Evolutionary conservation across 306 rosid genomes (phyloP).

Genomic region (Amphicarpaea edgeworthii): DNA sequence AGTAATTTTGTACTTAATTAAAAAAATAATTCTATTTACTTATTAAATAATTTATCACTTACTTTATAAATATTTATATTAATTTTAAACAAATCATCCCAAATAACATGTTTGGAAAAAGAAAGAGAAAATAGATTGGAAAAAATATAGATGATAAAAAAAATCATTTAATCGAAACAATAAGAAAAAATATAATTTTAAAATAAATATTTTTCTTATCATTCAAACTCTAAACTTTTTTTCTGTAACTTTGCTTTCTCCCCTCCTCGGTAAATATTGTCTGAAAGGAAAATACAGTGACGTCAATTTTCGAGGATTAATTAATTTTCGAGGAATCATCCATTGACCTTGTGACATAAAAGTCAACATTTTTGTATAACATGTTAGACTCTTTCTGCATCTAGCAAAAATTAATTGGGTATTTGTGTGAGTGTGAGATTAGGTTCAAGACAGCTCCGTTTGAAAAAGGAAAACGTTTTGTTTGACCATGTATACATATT

Average conservation of each 20-base stretch:
- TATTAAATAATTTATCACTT: too few species aligned
- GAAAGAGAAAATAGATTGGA: background rate
- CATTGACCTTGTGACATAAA: background rate
- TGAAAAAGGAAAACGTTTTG: background rate
- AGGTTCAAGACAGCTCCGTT: constrained; percentile 10
- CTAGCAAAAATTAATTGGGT: background rate
- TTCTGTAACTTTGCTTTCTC: background rate
- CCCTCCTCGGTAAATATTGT: background rate
- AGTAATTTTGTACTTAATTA: too few species aligned
- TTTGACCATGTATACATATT: background rate
- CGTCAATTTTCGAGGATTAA: background rate
- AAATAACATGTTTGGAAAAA: background rate
- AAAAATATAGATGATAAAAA: background rate
- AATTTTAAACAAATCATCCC: too few species aligned
- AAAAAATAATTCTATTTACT: too few species aligned
- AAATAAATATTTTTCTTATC: background rate
- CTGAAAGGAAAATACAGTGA: background rate
- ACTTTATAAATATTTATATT: too few species aligned
- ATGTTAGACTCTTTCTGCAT: background rate
- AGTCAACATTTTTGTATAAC: background rate
- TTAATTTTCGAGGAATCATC: background rate
- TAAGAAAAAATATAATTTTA: background rate
- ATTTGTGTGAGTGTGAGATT: background rate
- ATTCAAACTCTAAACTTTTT: background rate
- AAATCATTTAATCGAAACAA: background rate